Conservation (phyloP, 106 monocot species). For the Agapanthus africanus region DNA sequence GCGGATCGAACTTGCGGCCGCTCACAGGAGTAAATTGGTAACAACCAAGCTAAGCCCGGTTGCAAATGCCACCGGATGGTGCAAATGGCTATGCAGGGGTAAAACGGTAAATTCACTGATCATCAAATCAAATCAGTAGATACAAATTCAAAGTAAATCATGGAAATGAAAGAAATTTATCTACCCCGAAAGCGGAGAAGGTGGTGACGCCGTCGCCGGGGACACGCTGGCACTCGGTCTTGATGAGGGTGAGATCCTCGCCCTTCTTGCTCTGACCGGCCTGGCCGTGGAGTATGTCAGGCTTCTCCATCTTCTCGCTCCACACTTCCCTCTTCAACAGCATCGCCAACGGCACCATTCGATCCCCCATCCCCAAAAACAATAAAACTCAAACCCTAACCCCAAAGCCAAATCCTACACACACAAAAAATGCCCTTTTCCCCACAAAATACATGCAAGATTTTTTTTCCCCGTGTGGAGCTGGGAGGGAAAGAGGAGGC, state of each 20-base stretch:
- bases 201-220: slow-evolving; percentile 55
- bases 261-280: slow-evolving; percentile 89
- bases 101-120: too few relatives aligned
- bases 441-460: neutral
- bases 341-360: slow-evolving; percentile 65
- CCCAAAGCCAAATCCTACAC: neutral
- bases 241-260: slow-evolving; percentile 78
- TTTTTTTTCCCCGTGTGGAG: neutral
- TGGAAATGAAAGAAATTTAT: neutral
- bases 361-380: neutral
- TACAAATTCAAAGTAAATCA: too few relatives aligned
- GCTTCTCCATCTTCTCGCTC: slow-evolving; percentile 69
- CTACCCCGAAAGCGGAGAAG: slow-evolving; percentile 88
- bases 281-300: slow-evolving; percentile 61
- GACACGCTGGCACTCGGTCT: slow-evolving; percentile 61
- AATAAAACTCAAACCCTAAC: neutral
- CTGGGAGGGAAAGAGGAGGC: neutral
- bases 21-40: too few relatives aligned
- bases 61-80: too few relatives aligned
- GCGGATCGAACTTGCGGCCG: too few relatives aligned
- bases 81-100: too few relatives aligned
- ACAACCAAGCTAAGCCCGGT: too few relatives aligned
- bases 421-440: neutral
- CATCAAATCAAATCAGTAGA: too few relatives aligned
- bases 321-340: slow-evolving; percentile 67